Evolutionary conservation across 2,329 filamentous ascomycete species (phyloP), one percentile per base, ranked within the genome.

Genomic region (Colletotrichum orchidophilum): DNA sequence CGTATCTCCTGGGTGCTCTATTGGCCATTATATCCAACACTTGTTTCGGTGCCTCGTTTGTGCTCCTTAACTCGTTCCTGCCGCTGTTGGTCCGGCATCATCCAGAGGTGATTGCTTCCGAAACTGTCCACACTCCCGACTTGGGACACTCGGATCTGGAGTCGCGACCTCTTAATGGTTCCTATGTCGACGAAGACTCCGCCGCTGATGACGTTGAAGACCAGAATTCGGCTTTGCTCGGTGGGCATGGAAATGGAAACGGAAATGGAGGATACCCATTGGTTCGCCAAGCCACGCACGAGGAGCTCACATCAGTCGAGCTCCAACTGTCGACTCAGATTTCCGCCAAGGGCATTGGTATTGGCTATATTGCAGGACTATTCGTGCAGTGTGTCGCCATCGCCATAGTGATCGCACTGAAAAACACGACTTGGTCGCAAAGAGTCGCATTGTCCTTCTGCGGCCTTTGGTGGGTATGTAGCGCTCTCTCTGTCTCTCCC

Each of bases 31-130:
- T 98, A 60, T 93, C 95, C 42, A 98, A 98, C 80, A 97, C 94
- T 1, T 96, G 94, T 54, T 97, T 98, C 78, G 96, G 96, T 26
- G 95, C 95, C 18, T 97, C 95, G 0, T 98, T 97, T 80, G 96
- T 99, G 3, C 87, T 99, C 13, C 85, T 99, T 55, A 99, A 99
- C 82, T 97, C 95, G 0, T 99, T 98, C 77, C 85, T 99, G 53
- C 96, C 96, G 0, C 85, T 99, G 9, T 87, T 99, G 11, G 96
- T 98, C 68, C 90, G 96, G 57, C 91, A 97, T 78, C 95, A 98
- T 80, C 92, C 93, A 1, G 83, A 84, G 18, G 71, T 86, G 2
- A 24, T 68, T n/a, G 73, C 67, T 3, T 71, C 71, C 74, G 76
- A 69, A 75, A 78, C 53, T 77, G 60, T 75, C 2, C 59, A 71